phyloP scores from a whole-genome alignment of 257 asterid species.

The Nicotiana tabacum region DNA sequence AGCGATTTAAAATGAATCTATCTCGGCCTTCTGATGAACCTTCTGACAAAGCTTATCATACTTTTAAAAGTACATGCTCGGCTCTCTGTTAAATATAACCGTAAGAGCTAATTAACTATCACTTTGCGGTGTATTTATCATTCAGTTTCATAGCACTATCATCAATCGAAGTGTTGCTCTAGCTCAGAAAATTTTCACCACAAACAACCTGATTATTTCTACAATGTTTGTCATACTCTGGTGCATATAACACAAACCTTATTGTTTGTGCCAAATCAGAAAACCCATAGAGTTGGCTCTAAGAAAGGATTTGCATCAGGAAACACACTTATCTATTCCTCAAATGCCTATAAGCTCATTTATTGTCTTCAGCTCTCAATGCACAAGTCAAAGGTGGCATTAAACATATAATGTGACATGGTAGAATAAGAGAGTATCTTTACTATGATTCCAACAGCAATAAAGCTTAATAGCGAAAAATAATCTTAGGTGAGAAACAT shows the following conservation, averaged over 20 bases:
- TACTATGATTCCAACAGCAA: background rate
- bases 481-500: background rate
- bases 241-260: no score
- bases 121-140: background rate
- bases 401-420: background rate
- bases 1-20: background rate
- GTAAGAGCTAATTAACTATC: background rate
- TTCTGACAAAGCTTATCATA: background rate
- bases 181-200: background rate
- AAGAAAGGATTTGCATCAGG: background rate
- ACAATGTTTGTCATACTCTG: background rate
- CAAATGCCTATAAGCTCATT: background rate
- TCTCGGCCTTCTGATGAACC: background rate
- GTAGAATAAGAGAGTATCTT: background rate
- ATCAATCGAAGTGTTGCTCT: background rate
- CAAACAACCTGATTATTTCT: background rate
- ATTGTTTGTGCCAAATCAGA: background rate
- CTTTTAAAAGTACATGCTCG: background rate
- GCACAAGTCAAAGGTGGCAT: constrained; percentile 8
- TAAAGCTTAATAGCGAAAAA: background rate
- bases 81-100: background rate
- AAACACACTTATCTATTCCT: background rate
- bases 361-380: background rate
- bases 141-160: background rate
- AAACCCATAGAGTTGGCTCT: background rate